These are phyloP conservation scores for Penicillium polonicum DNA, from an alignment of 2,329 filamentous ascomycete species.

Conservation along the genomic window DNA sequence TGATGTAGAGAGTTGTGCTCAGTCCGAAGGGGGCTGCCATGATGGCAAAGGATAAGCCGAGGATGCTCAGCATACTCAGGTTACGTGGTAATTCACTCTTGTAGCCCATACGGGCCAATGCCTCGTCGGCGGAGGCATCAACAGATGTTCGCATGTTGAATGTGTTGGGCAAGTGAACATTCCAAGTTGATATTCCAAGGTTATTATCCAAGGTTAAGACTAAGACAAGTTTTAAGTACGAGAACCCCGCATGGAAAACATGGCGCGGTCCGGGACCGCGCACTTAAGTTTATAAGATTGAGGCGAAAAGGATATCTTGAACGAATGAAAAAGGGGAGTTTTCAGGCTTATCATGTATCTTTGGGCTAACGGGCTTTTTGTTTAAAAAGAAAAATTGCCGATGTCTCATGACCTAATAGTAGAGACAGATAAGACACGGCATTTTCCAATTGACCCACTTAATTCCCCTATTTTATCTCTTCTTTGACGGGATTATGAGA, in stretches of 20 bases:
- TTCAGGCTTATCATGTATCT: not conserved
- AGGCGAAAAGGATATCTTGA: not conserved
- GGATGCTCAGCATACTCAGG: constrained; percentile 67
- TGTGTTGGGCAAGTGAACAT: not conserved
- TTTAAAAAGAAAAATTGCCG: not conserved
- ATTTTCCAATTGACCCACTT: not conserved
- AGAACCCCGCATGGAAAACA: constrained; percentile 24
- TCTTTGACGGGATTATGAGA: not conserved
- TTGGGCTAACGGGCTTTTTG: not conserved
- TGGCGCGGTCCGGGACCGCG: constrained; percentile 28
- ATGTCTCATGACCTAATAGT: not conserved
- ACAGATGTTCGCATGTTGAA: constrained; percentile 24
- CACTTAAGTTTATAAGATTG: not conserved
- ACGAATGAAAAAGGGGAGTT: not conserved
- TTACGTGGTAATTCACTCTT: constrained; percentile 64
- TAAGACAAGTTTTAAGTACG: not conserved
- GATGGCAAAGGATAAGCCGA: constrained; percentile 71
- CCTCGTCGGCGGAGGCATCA: constrained; percentile 54
- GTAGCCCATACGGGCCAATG: constrained; percentile 67
- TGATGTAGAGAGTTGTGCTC: constrained; percentile 67
- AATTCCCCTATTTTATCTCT: not conserved
- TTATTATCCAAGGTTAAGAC: not conserved
- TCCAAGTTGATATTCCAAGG: not conserved
- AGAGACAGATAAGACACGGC: not conserved
- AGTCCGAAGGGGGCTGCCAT: constrained; percentile 71